Evolutionary conservation across 2,329 filamentous ascomycete species (phyloP), one percentile per base, ranked within the genome.

Genomic region (Alternaria rosae): DNA sequence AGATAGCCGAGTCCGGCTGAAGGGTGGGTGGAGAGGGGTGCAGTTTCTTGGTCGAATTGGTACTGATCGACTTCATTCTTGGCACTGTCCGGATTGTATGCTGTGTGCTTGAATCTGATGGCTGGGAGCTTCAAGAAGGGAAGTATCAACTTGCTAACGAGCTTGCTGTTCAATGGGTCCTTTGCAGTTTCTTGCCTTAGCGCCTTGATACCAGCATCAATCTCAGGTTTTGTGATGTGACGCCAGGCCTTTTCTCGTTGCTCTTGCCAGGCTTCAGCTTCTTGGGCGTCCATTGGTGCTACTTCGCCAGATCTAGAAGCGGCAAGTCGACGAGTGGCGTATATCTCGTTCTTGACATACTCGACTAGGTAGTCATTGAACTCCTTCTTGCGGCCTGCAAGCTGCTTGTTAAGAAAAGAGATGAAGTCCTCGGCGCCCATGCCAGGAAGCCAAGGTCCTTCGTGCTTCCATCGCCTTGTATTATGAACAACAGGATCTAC

Each of bases 1-100:
- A 86, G 79, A 73, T 91, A 90, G 13, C 86, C 85, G 6, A 91
- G 80, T 65, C 89, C 89, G 5, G 86, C 88, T 5, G 86, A 88
- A 3, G 89, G 88, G 76, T 91, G 89, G 8, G 89, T 90, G 60
- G 84, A 85, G 1, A 87, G 86, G 63, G 81, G 64, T 66, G 76
- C 65, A 69, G 72, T 74, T 71, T 84, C 70, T 43, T 72, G 67
- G 61, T 73, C 69, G 61, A 78, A 76, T n/a, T 60, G 60, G 57
- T 69, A 70, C 21, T 68, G 53, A 8, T 71, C 61, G 21, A 64
- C 42, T 25, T 80, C 75, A 57, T 77, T 68, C 65, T 64, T 75
- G 10, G 79, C 77, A 12, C 59, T 62, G 48, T 70, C 60, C 11
- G 56, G 12, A 8, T 56, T 17, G 54, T 65, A 77, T 2, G 50